Base-by-base conservation (phyloP, 371 early-diverging fungal genomes). In the Entomophthora muscae region DNA sequence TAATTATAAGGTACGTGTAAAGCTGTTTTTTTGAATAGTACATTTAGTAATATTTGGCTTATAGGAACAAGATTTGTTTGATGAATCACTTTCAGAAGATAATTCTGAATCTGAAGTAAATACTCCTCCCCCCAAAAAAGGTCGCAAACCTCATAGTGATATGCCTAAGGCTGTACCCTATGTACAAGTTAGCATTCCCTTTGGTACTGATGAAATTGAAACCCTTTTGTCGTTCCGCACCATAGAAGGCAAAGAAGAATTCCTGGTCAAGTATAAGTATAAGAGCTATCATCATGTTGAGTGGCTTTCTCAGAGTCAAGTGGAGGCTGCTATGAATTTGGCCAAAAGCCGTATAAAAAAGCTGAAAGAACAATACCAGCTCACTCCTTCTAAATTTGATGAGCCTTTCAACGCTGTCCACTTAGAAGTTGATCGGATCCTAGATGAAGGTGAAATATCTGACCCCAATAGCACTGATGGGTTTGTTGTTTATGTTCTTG, bases 391-490 rank as follows among this genome's bases (percentile, higher is more conserved):
- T 29, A 3, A n/a, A 57, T 57, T 78, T 32, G 79, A 75, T 29
- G 81, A 78, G 67, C 67, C 75, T 0, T 83, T 79, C 69, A 83
- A 80, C 62, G 78, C 79, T 0, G 65, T 70, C 1, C 78, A 73
- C 66, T 66, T 68, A 12, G 71, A 75, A 72, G 75, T 88, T 32
- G 92, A 91, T 65, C 83, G 92, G 26, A 74, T 91, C 60, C 80
- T 91, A 69, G 90, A 91, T 68, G 90, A 87, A 68, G 90, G 90
- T 54, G 89, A 91, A 56, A 66, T 82, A 31, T 65, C 72, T 5
- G 78, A 82, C 64, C 73, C 76, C 2, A 31, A 57, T 7, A 65
- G 68, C 0, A 76, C 75, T 1, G 82, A 78, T 1, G 78, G 80
- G 28, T 76, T 72, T 31, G 78, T 73, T 53, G 70, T 88, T 3